Evolutionary conservation across 2,329 filamentous ascomycete species (phyloP), one percentile per base, ranked within the genome.

Genomic region (Fonsecaea nubica): DNA sequence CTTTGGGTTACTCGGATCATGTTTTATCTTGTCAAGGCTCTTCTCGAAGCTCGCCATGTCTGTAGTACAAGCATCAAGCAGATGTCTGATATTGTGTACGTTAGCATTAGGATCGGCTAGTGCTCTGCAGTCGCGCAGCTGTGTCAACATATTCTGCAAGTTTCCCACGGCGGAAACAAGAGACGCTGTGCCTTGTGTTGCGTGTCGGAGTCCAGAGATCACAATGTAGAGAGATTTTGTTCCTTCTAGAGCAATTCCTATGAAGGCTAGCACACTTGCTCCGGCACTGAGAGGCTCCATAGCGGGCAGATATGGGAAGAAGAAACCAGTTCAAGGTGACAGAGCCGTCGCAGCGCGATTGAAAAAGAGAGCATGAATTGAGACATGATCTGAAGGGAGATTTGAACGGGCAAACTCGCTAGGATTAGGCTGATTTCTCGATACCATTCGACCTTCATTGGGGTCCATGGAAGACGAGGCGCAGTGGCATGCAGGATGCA

Each of bases 11-110:
- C 18, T 53, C 6, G 32, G 32, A 32, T 33, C 32, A 33, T 13
- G n/a, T 53, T 53, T 9, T 30, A 53, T 9, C 50, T 53, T 53
- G 21, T 53, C 15, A 13, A 53, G 50, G 21, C 12, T 21, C n/a
- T 53, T 53, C 25, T 53, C n/a, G 50, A 53, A 30, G 32, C 18
- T 30, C 21, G 32, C 32, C n/a, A 53, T 33, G 15, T 53, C 50
- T 53, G 25, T 10, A 8, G 21, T 30, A 33, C 50, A 53, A 53
- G 21, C 50, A n/a, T 53, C 50, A 7, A 33, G 25, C 25, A 53
- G 21, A 30, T 33, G 25, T 10, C 32, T 53, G 50, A 53, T 10
- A 33, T 53, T 53, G 2, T 53, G 50, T 30, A 33, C 3, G 50
- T 53, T 21, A 12, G 9, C 21, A 9, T 53, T 53, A 21, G 50